Base-by-base conservation (phyloP, 2,329 filamentous ascomycete species). In the Monosporascus sp. region DNA sequence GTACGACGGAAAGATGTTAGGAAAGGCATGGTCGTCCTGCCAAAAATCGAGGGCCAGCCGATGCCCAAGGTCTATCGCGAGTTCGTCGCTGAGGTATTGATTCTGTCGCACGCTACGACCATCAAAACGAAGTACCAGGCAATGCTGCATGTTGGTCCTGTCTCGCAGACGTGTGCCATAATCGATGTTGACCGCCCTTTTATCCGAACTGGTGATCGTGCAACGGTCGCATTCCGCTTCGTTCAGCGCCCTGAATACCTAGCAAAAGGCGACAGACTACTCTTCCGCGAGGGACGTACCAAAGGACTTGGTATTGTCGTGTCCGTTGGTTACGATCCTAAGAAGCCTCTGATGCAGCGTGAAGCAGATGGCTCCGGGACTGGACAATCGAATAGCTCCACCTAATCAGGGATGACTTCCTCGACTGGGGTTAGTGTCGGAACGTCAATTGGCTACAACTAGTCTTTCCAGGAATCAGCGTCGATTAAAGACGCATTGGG, bases 41-140 rank as follows among this genome's bases (percentile, higher is more conserved):
- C 91, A 45, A 95, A 92, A 68, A 72, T 86, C 14, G 89, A 95
- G 49, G 84, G 84, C 50, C 79, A 88, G 57, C 82, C 86, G 0
- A 76, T 66, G 62, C 89, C 75, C 58, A 94, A 85, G 59, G 89
- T 90, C 11, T 82, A 86, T 65, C 76, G 81, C 36, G 88, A 91
- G 66, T 93, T 93, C 64, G 76, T 92, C 42, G 89, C 89, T 14
- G 89, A 93, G 71, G 94, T 99, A 1, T 79, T 99, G 22, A 97
- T 99, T 60, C 79, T 99, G 6, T 95, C 89, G 4, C 94, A 99
- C 65, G 91, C 93, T 0, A 99, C 94, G 0, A 99, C 94, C 44
- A 99, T 99, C 70, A 94, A 96, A 71, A 90, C 86, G 0, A 93
- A 91, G 64, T 99, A 99, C 61, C 94, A 99, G 74, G 94, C 94